These are phyloP conservation scores for Coniochaeta sp. DNA, from an alignment of 2,329 filamentous ascomycete genomes.

Conservation along the genomic window DNA sequence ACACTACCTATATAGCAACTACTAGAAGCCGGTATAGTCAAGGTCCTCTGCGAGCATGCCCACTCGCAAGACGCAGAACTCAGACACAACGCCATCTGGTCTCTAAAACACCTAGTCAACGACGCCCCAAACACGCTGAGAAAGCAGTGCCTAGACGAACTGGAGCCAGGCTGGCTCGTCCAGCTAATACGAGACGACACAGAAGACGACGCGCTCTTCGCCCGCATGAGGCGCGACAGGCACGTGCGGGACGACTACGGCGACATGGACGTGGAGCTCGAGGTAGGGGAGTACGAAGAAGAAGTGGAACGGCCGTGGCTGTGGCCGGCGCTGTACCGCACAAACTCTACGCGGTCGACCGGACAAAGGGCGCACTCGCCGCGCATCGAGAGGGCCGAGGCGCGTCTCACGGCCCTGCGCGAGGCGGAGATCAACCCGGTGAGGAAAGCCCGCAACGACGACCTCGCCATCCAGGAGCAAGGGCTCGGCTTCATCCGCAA, in stretches of 20 bases:
- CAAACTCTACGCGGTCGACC: slow-evolving; percentile 9
- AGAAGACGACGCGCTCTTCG: slow-evolving; percentile 43
- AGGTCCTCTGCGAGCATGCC: slow-evolving; percentile 74
- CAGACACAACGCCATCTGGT: slow-evolving; percentile 83
- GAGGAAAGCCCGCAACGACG: slow-evolving; percentile 65
- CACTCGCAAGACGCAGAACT: slow-evolving; percentile 73
- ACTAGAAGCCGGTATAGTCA: slow-evolving; percentile 65
- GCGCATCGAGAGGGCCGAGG: slow-evolving; percentile 41
- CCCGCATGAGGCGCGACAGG: slow-evolving; percentile 12
- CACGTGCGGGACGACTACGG: slow-evolving; percentile 31
- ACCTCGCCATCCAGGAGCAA: slow-evolving; percentile 84
- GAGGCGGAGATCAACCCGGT: slow-evolving; percentile 63
- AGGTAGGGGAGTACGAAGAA: slow-evolving; percentile 28
- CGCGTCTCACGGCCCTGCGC: slow-evolving; percentile 42
- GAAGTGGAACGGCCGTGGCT: slow-evolving; percentile 12
- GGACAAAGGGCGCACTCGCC: slow-evolving; percentile 24
- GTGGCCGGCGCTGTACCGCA: slow-evolving; percentile 12
- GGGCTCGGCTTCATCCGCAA: slow-evolving; percentile 86
- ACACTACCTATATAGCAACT: slow-evolving; percentile 48
- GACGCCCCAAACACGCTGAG: slow-evolving; percentile 66
- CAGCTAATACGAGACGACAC: slow-evolving; percentile 63
- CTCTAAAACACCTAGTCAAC: slow-evolving; percentile 81
- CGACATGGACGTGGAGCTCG: slow-evolving; percentile 40
- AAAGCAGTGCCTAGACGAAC: slow-evolving; percentile 67
- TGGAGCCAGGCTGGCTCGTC: slow-evolving; percentile 74